A percentile compares a stretch with the other conserved stretches of the same genome.
Evolutionary conservation across 139 green algal species (phyloP).

Genomic region (Dunaliella sp.): DNA sequence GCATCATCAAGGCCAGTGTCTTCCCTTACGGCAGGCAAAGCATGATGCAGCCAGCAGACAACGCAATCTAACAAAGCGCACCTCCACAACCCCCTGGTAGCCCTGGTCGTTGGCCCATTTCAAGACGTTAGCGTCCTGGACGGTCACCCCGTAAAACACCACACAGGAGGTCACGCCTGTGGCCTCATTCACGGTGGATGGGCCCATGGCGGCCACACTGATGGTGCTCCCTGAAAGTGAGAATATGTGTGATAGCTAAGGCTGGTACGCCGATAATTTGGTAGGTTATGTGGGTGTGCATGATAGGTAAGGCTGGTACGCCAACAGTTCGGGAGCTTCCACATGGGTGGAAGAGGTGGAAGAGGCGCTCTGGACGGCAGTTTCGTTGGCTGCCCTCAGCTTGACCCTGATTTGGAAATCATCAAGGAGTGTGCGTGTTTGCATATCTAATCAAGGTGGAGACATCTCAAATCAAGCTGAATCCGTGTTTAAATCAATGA

Average conservation of each 20-base stretch:
- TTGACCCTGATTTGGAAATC: too few species aligned
- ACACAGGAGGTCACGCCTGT: background rate
- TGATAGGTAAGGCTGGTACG: background rate
- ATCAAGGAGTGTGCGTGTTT: too few species aligned
- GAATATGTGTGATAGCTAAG: too few species aligned
- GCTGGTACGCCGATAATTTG: background rate
- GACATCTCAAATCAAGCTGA: too few species aligned
- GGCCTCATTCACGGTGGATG: background rate
- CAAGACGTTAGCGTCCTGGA: constrained; percentile 15
- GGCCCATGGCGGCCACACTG: background rate
- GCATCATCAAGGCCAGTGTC: too few species aligned
- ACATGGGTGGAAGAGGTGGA: background rate
- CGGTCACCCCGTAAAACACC: constrained; percentile 28
- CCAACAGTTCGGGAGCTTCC: background rate
- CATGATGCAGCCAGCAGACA: too few species aligned
- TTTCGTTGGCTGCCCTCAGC: too few species aligned
- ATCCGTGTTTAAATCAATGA: too few species aligned
- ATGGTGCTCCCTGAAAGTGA: background rate
- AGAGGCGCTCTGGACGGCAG: too few species aligned
- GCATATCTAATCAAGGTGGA: too few species aligned
- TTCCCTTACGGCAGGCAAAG: too few species aligned
- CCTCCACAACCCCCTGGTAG: constrained; percentile 42
- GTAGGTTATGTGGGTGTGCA: background rate
- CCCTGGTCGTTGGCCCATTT: constrained; percentile 55
- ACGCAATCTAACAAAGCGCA: too few species aligned